These are phyloP conservation scores for Diplogelasinospora grovesii DNA, from an alignment of 495 filamentous ascomycete species.

Conservation along the genomic window DNA sequence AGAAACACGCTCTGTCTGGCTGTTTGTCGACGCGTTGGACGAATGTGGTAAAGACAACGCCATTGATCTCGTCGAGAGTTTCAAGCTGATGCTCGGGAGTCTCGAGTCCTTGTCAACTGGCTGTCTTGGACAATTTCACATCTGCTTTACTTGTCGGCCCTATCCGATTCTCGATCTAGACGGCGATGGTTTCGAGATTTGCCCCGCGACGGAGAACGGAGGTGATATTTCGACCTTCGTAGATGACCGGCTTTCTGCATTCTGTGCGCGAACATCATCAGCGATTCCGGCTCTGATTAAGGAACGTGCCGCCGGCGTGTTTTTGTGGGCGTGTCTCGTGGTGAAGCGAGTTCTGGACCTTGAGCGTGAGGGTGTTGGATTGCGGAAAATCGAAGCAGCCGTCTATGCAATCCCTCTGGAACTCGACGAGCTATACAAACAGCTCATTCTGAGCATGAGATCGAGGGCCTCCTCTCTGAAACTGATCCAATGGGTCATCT, in stretches of 20 bases:
- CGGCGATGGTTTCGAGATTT: slow-evolving; percentile 19
- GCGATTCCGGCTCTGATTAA: slow-evolving; percentile 19
- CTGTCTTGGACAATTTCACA: no score
- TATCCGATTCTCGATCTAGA: slow-evolving; percentile 24
- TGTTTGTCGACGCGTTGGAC: slow-evolving; percentile 31
- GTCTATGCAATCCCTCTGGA: slow-evolving; percentile 16
- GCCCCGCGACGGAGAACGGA: slow-evolving; percentile 22
- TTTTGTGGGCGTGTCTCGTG: slow-evolving; percentile 30
- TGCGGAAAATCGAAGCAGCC: slow-evolving; percentile 9
- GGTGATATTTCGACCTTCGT: slow-evolving; percentile 27
- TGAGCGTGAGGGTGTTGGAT: slow-evolving; percentile 8
- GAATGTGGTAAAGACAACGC: slow-evolving; percentile 27
- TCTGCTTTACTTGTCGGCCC: slow-evolving; percentile 36
- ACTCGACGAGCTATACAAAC: slow-evolving; percentile 22
- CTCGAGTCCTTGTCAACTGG: neutral
- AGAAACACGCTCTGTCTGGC: slow-evolving; percentile 7
- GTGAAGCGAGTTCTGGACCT: slow-evolving; percentile 14
- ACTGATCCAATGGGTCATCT: slow-evolving; percentile 31
- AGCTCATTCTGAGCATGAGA: slow-evolving; percentile 17
- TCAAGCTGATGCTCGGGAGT: slow-evolving; percentile 15
- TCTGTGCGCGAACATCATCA: slow-evolving; percentile 2
- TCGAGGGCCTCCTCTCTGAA: slow-evolving; percentile 10
- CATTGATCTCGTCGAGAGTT: slow-evolving; percentile 10
- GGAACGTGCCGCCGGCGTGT: slow-evolving; percentile 21
- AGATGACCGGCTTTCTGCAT: slow-evolving; percentile 1